These are phyloP conservation scores for Mytilinidion resinicola DNA, from an alignment of 495 filamentous ascomycete genomes.

Conservation along the genomic window DNA sequence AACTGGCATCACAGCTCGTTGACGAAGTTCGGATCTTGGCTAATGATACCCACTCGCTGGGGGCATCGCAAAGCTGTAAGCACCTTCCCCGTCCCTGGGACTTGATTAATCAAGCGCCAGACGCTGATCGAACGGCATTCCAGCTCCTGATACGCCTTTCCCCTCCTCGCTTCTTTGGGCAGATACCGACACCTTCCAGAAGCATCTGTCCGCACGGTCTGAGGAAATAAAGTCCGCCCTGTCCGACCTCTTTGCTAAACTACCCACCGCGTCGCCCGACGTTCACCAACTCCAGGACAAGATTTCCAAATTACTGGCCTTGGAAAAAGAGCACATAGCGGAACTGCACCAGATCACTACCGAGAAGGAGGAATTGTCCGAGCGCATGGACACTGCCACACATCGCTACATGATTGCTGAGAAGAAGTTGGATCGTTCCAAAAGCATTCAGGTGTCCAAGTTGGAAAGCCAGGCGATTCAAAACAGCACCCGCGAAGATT, in stretches of 20 bases:
- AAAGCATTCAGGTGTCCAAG: constrained; percentile 83
- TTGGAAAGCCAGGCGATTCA: constrained; percentile 82
- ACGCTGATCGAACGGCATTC: background rate
- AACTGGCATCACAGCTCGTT: constrained; percentile 53
- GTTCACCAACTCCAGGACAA: constrained; percentile 64
- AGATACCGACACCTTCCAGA: constrained; percentile 64
- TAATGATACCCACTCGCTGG: constrained; percentile 16
- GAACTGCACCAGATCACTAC: constrained; percentile 68
- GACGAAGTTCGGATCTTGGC: constrained; percentile 73
- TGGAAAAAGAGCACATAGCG: constrained; percentile 70
- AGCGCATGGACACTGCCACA: constrained; percentile 76
- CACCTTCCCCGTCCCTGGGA: background rate
- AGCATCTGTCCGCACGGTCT: constrained; percentile 61
- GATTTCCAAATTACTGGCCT: constrained; percentile 65
- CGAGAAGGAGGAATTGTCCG: constrained; percentile 77
- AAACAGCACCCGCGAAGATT: constrained; percentile 43
- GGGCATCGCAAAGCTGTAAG: constrained; percentile 1
- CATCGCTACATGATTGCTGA: constrained; percentile 90
- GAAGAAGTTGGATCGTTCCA: constrained; percentile 81
- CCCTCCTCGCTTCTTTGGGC: constrained; percentile 58
- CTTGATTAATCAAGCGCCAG: background rate
- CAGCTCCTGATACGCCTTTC: constrained; percentile 38
- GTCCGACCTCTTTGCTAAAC: constrained; percentile 44
- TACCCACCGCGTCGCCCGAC: constrained; percentile 50
- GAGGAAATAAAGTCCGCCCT: constrained; percentile 58